Percentiles rank a stretch among this genome's conserved stretches.
Conservation (phyloP, 176 grass and related monocot species). For the Zea luxurians region DNA sequence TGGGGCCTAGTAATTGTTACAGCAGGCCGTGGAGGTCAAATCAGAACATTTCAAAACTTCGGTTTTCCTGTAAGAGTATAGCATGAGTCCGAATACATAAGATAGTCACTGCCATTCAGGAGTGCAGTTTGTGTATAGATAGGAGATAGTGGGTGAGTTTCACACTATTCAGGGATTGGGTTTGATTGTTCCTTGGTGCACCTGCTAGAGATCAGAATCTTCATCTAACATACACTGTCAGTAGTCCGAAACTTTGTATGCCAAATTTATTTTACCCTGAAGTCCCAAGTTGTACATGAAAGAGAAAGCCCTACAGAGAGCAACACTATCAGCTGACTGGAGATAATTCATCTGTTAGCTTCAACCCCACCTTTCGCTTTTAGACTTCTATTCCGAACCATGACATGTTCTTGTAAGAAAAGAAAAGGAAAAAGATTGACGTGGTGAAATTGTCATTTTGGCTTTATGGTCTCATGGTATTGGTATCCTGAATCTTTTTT, state of each 20-base stretch:
- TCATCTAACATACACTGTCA: constrained; percentile 45
- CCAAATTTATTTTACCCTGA: constrained; percentile 38
- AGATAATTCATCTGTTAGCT: constrained; percentile 32
- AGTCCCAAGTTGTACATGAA: constrained; percentile 52
- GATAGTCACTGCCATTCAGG: constrained; percentile 31
- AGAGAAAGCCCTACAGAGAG: constrained; percentile 41
- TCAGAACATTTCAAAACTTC: constrained; percentile 98
- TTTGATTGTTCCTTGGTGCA: constrained; percentile 37
- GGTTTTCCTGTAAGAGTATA: constrained; percentile 81
- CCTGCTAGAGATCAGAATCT: constrained; percentile 41
- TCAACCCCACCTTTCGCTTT: constrained; percentile 7
- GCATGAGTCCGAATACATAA: constrained; percentile 29
- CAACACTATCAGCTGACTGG: constrained; percentile 41
- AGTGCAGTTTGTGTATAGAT: constrained; percentile 57
- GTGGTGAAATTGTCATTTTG: neutral
- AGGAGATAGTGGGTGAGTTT: constrained; percentile 42
- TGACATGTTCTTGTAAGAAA: too few species aligned
- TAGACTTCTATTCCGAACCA: neutral
- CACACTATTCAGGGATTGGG: constrained; percentile 37
- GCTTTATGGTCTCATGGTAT: neutral
- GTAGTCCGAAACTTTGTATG: constrained; percentile 18
- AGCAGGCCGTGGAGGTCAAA: constrained; percentile 68
- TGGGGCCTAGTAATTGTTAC: constrained; percentile 92
- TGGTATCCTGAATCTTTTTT: neutral
- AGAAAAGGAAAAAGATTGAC: too few species aligned